Base-by-base conservation (phyloP, 352 stramenopile species). In the Phytophthora sp. region DNA sequence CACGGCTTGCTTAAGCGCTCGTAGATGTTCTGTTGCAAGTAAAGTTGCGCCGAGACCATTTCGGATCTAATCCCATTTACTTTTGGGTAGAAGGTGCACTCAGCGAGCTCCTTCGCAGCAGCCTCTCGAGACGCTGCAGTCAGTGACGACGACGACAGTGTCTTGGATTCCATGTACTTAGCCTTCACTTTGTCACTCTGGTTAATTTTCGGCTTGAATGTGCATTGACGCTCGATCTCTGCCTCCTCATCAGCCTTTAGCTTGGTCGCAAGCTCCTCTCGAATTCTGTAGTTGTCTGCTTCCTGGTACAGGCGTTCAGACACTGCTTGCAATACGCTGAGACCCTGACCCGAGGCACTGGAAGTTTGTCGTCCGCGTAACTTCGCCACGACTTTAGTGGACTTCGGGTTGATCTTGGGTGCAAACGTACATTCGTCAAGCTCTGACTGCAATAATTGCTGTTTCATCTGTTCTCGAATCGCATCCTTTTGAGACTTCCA, bases 1-100 rank as follows among this genome's bases (percentile, higher is more conserved):
- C 80, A 90, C 1, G 82, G 80, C 3, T 80, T 82, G 51, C 86
- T 95, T 18, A 95, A 72, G 2, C 84, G 83, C 39, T 93, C 83
- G 68, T 90, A 93, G 48, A 95, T 93, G 49, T 95, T 88, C 54
- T 95, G 83, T 58, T 92, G 80, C 31, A 94, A 63, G 34, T 95
- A 94, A 43, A 94, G 71, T 54, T 95, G 87, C 0, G 87, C 87
- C 4, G 85, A 92, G 13, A 90, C 69, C 86, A 95, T 94, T 32
- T 91, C 84, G 2, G 74, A 66, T 50, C 73, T 71, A 54, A 95
- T 87, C 2, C 69, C 54, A 55, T 95, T 94, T 38, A 94, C 79
- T 64, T 91, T 89, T 4, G 86, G 86, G 24, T 79, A 72, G 43
- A 94, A 92, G 17, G 86, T 93, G 68, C 86, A 94, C 58, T 92